Evolutionary conservation across 2,329 filamentous ascomycete species (phyloP), one percentile per base, ranked within the genome.

Genomic region (Ascochyta clinopodiicola): DNA sequence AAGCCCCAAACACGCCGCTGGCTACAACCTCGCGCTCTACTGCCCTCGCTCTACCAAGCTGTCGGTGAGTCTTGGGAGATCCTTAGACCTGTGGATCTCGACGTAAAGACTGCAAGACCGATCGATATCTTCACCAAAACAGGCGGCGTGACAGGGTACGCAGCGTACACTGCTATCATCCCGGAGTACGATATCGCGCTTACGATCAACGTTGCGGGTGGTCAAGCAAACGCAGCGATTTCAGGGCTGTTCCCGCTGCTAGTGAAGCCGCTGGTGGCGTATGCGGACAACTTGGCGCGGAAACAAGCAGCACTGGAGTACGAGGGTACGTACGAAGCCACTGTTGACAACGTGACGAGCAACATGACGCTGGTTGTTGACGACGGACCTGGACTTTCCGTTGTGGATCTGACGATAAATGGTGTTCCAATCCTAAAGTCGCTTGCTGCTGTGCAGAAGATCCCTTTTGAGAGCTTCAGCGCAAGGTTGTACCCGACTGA

Each of bases 31-130:
- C 59, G 51, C 4, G 54, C 61, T 4, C 47, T 66, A 2, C 22
- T 65, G 15, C 59, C 60, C 10, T 68, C 65, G 1, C 34, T 64
- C 0, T 51, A 66, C 3, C 69, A 70, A 45, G 51, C 60, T 7
- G 63, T 70, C 15, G 68, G 68, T 4, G 62, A 63, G 9, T 65
- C 68, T 4, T 71, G 68, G 69, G 69, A 70, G 25, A 70, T 70
- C 6, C 40, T 68, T n/a, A 56, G 67, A 12, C 61, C 66, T 1
- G 50, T 57, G 5, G 57, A 64, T 35, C 31, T 70, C 2, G 44
- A 57, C 7, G 37, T 67, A 1, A 45, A 45, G 9, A 62, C 58
- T 10, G 47, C 50, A 7, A 65, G 69, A 10, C 57, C 64, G 5
- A 63, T 71, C 8, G 61, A 68, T 10, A 46, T 71, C 1, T 70